Percentiles rank a stretch among this genome's conserved stretches.
Conservation (phyloP, 345 rosid species). For the Gossypium ekmanianum region DNA sequence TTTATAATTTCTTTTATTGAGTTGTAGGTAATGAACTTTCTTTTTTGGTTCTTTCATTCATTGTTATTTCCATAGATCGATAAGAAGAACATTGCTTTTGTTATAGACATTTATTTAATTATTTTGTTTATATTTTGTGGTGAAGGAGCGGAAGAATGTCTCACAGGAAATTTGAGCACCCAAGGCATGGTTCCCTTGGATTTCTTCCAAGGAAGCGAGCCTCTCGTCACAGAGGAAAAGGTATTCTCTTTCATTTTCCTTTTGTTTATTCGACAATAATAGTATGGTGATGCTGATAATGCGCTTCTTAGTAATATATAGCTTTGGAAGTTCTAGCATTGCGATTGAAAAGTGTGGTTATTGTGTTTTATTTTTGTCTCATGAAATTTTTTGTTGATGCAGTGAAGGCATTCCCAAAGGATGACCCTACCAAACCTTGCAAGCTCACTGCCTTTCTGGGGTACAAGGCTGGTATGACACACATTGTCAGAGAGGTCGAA, state of each 20-base stretch:
- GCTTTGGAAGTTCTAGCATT: background rate
- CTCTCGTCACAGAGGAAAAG: slow-evolving; percentile 66
- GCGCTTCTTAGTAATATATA: background rate
- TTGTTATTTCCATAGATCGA: background rate
- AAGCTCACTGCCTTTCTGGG: slow-evolving; percentile 78
- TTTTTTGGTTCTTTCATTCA: background rate
- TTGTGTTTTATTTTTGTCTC: background rate
- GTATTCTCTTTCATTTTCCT: background rate
- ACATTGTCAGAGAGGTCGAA: slow-evolving; percentile 83
- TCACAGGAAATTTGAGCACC: slow-evolving; percentile 94
- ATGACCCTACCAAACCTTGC: slow-evolving; percentile 72
- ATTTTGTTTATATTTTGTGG: background rate
- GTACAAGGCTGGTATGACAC: slow-evolving; percentile 94
- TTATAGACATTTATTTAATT: background rate
- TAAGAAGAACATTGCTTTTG: background rate
- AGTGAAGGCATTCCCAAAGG: slow-evolving; percentile 94
- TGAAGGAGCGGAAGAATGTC: slow-evolving; percentile 51
- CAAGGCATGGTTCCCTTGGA: slow-evolving; percentile 88
- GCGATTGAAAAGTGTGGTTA: background rate
- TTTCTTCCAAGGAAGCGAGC: slow-evolving; percentile 88
- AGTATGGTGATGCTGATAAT: background rate
- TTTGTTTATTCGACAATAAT: background rate
- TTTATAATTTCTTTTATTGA: background rate
- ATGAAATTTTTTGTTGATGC: slow-evolving; percentile 7
- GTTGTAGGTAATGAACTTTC: background rate